phyloP scores from a whole-genome alignment of 1,284 basidiomycete genomes.

The Gymnopus androsaceus region DNA sequence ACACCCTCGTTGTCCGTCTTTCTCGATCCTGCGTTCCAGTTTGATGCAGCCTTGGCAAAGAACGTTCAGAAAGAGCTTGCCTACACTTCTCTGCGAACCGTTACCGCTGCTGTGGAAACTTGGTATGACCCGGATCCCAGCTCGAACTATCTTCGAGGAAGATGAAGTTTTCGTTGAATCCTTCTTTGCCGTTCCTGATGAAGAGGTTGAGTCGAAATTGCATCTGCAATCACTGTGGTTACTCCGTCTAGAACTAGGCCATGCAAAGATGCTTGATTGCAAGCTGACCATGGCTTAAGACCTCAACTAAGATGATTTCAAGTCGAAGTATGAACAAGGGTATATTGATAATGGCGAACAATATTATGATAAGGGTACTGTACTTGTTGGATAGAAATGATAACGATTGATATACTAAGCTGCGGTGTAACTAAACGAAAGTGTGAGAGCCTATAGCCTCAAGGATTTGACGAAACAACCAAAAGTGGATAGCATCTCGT shows the following conservation, averaged over 20 bases:
- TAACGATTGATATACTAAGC: too few relatives aligned
- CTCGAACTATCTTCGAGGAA: constrained; percentile 95
- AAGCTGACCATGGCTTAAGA: too few relatives aligned
- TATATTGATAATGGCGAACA: too few relatives aligned
- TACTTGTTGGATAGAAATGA: too few relatives aligned
- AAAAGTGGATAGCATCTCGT: background rate
- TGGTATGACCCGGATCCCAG: constrained; percentile 97
- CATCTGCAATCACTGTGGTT: constrained; percentile 97
- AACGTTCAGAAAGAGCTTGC: constrained; percentile 91
- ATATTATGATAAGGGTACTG: too few relatives aligned
- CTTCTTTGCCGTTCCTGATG: constrained; percentile 99
- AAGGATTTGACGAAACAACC: constrained; percentile 1
- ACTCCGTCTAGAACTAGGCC: constrained; percentile 94
- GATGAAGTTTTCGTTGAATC: constrained; percentile 96
- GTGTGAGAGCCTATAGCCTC: too few relatives aligned
- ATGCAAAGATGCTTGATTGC: constrained; percentile 97
- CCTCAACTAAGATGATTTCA: too few relatives aligned
- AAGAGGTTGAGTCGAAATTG: constrained; percentile 90
- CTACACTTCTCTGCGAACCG: constrained; percentile 92
- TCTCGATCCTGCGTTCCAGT: constrained; percentile 73
- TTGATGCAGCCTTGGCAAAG: constrained; percentile 71
- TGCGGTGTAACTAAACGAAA: too few relatives aligned
- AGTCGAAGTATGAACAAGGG: too few relatives aligned
- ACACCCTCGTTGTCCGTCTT: constrained; percentile 95
- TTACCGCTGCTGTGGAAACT: constrained; percentile 96